phyloP scores from a whole-genome alignment of 2,329 filamentous ascomycete species.

The Aspergillus caelatus region DNA sequence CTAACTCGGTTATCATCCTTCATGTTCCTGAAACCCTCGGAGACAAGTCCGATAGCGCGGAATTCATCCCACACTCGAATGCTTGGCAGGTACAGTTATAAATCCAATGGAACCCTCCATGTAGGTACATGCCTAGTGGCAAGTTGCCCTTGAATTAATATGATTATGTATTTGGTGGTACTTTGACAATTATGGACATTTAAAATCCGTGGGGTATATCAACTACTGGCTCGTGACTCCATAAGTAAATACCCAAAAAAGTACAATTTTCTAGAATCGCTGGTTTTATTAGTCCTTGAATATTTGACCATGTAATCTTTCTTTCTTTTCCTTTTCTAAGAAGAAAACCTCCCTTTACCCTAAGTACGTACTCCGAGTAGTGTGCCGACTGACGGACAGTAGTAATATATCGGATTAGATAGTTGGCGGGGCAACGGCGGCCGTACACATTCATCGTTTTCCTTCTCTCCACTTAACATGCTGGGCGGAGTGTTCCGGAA shows the following conservation, averaged over 20 bases:
- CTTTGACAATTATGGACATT: neutral
- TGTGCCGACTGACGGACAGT: neutral
- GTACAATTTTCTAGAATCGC: neutral
- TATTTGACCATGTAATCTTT: neutral
- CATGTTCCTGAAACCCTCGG: neutral
- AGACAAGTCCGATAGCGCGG: neutral
- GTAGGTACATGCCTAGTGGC: neutral
- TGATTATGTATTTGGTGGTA: neutral
- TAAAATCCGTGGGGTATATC: too few species aligned
- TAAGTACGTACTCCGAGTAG: too few species aligned
- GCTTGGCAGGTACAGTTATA: neutral
- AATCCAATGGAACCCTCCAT: neutral
- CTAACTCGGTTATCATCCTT: neutral
- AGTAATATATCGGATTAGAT: neutral
- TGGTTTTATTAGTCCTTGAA: neutral
- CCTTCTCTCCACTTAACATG: conserved; percentile 5
- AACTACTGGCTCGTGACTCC: neutral
- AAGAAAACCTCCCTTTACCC: too few species aligned
- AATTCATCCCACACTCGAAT: neutral
- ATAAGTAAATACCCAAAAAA: neutral
- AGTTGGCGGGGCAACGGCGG: conserved; percentile 25
- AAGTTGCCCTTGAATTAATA: neutral
- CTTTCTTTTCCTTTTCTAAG: neutral
- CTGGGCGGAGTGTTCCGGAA: neutral
- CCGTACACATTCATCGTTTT: conserved; percentile 12